Evolutionary conservation across 2,329 filamentous ascomycete species (phyloP), one percentile per base, ranked within the genome.

Genomic region (Exserohilum rostratum): DNA sequence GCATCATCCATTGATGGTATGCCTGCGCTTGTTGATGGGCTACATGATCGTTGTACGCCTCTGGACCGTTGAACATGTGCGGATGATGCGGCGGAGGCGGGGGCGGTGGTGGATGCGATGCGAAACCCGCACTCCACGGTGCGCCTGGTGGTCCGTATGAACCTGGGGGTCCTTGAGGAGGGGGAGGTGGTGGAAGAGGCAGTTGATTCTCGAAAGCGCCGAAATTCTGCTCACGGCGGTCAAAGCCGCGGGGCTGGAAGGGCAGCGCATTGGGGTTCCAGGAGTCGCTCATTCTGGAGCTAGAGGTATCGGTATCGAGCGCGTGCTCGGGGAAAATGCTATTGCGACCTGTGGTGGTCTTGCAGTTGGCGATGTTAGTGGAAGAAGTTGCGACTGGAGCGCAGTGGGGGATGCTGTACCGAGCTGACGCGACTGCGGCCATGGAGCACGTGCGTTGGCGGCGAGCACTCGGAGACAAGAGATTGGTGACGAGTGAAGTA

Each of bases 391-490:
- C 55, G 58, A 63, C 58, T 46, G 57, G 55, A 58, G 58, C 20
- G 57, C 58, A 58, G 61, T 66, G 65, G 67, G 59, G 59, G 47
- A 57, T 61, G 37, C 38, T 53, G 60, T 69, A 69, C 67, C 67
- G 64, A 62, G 54, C 47, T 53, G 61, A 53, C 42, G 58, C 57
- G 58, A 59, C 48, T 58, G 61, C 56, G 55, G 64, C 61, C 67
- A 70, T 70, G 51, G 55, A 56, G 64, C 60, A 68, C 59, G 57
- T 56, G 58, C 53, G 39, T 38, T 45, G 22, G 53, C 55, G 55
- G 51, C 39, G 42, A 25, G 49, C 29, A 54, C 52, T 60, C 57
- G 39, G 57, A 57, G 43, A 57, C 22, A 35, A 46, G 51, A n/a
- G 42, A 39, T 31, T 12, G 9, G 29, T 39, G 55, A 39, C 48